phyloP scores from a whole-genome alignment of 2,329 filamentous ascomycete species.

The Endoconidiophora laricicola region DNA sequence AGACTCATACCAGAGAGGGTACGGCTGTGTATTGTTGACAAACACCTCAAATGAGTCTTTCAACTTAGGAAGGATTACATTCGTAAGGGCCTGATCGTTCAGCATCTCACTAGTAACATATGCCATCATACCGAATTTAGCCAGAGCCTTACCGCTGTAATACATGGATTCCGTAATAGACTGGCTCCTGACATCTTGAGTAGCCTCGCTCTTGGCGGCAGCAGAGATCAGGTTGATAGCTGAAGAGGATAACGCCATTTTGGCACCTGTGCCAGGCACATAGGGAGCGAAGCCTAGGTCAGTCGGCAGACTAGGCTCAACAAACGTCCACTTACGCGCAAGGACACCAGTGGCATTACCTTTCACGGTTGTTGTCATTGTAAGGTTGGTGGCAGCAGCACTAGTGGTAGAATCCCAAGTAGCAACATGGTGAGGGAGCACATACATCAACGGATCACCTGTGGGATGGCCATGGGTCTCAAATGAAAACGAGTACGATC shows the following conservation, averaged over 20 bases:
- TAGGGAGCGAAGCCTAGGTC: conserved; percentile 68
- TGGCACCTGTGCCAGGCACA: conserved; percentile 36
- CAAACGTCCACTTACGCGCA: conserved; percentile 60
- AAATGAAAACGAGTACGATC: conserved; percentile 60
- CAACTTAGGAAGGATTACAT: conserved; percentile 41
- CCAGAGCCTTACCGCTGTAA: conserved; percentile 71
- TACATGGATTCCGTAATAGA: conserved; percentile 77
- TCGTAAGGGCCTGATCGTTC: conserved; percentile 37
- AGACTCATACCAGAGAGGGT: conserved; percentile 48
- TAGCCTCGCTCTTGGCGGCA: conserved; percentile 54
- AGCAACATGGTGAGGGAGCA: conserved; percentile 67
- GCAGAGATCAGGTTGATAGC: conserved; percentile 42
- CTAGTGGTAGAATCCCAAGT: conserved; percentile 48
- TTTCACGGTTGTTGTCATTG: conserved; percentile 70
- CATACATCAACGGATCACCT: conserved; percentile 62
- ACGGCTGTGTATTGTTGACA: conserved; percentile 49
- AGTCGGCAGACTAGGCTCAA: conserved; percentile 55
- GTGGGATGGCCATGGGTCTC: conserved; percentile 47
- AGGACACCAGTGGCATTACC: conserved; percentile 58
- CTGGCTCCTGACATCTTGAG: conserved; percentile 57
- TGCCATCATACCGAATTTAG: conserved; percentile 57
- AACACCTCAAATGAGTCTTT: conserved; percentile 53
- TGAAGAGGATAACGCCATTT: conserved; percentile 31
- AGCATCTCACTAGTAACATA: conserved; percentile 49
- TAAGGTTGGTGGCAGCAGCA: conserved; percentile 36